Evolutionary conservation across 2,329 filamentous ascomycete species (phyloP).

Genomic region (Fusarium mundagurra): DNA sequence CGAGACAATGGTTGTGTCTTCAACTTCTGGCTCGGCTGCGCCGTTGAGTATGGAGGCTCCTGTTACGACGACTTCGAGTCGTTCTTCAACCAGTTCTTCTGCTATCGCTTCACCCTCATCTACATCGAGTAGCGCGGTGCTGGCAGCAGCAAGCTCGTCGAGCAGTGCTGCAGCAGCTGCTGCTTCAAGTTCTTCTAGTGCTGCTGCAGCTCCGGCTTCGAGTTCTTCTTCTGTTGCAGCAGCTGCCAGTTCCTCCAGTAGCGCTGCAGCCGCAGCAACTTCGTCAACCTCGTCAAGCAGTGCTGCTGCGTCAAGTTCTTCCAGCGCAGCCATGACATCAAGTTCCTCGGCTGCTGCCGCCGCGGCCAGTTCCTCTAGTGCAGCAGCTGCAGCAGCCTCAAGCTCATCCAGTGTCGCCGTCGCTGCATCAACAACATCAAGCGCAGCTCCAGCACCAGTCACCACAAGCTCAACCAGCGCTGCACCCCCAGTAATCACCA

Average conservation of each 20-base stretch:
- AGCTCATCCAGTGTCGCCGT: background rate
- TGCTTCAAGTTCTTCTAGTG: background rate
- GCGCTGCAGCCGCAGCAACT: background rate
- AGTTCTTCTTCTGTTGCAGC: background rate
- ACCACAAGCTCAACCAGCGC: background rate
- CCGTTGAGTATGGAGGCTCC: background rate
- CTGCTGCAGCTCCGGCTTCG: background rate
- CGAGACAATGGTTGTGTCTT: background rate
- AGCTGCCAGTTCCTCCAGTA: background rate
- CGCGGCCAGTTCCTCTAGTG: background rate
- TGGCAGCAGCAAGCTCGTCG: background rate
- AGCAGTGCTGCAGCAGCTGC: background rate
- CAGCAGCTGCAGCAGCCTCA: background rate
- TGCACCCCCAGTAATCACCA: background rate
- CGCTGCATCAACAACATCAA: background rate
- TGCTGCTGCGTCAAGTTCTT: background rate
- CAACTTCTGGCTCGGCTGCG: background rate
- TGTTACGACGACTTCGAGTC: background rate
- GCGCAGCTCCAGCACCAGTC: background rate
- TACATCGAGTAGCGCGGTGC: background rate
- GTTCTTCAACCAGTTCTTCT: background rate
- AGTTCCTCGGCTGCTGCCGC: background rate
- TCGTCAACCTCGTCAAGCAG: background rate
- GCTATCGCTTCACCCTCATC: background rate
- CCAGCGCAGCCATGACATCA: background rate